These are phyloP conservation scores for Aureobasidium leucospermi DNA, from an alignment of 2,329 filamentous ascomycete genomes.

Conservation along the genomic window DNA sequence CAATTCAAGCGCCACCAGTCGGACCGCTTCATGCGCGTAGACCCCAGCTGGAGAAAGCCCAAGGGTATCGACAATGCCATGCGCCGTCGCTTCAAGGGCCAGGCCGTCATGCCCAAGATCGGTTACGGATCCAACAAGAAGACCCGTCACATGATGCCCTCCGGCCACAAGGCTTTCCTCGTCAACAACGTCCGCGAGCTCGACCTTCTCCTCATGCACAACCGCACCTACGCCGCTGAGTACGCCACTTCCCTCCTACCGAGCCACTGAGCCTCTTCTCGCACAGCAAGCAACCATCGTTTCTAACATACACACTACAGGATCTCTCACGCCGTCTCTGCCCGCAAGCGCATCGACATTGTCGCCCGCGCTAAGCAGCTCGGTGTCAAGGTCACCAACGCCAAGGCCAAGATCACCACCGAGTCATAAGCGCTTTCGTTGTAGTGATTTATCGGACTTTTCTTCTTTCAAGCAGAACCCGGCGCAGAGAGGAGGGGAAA, in stretches of 20 bases:
- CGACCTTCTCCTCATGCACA: constrained; percentile 99
- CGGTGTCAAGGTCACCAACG: constrained; percentile 99
- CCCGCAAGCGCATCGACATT: constrained; percentile 98
- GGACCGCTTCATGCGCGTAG: constrained; percentile 92
- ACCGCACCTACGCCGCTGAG: constrained; percentile 98
- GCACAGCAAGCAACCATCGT: constrained; percentile 20
- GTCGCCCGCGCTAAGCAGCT: constrained; percentile 95
- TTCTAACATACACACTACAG: constrained; percentile 45
- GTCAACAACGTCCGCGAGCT: constrained; percentile 95
- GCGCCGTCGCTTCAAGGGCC: constrained; percentile 93
- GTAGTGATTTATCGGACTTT: constrained; percentile 9
- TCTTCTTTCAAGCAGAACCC: background rate
- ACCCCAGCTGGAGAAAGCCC: constrained; percentile 92
- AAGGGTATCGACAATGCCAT: constrained; percentile 99
- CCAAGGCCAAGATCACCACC: constrained; percentile 97
- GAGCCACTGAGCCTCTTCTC: background rate
- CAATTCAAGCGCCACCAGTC: constrained; percentile 96
- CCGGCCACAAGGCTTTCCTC: constrained; percentile 99
- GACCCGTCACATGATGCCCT: constrained; percentile 97
- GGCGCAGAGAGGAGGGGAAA: constrained; percentile 6
- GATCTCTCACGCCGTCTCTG: constrained; percentile 97
- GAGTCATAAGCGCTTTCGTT: constrained; percentile 54
- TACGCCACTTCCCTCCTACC: constrained; percentile 45
- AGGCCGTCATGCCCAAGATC: constrained; percentile 97
- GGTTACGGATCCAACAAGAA: constrained; percentile 99